Percentiles rank a stretch among this genome's conserved stretches.
Evolutionary conservation across 2,329 filamentous ascomycete species (phyloP).

Genomic region (Fonsecaea nubica): DNA sequence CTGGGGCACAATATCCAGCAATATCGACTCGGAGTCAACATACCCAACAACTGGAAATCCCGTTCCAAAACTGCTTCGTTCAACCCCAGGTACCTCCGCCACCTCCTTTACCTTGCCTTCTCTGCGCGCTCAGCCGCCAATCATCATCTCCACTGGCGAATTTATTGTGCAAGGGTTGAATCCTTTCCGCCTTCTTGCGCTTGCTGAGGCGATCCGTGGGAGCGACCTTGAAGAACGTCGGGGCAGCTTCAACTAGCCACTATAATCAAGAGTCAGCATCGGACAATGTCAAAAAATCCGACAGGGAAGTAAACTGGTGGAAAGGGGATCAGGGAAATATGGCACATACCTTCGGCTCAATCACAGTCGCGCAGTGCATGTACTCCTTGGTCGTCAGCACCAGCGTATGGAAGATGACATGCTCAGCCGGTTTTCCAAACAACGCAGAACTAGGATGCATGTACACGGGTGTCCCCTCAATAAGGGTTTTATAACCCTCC

Average conservation of each 20-base stretch:
- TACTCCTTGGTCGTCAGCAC: constrained; percentile 79
- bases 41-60: neutral
- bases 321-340: neutral
- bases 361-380: constrained; percentile 91
- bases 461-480: constrained; percentile 92
- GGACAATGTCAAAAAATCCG: neutral
- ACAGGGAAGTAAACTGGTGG: neutral
- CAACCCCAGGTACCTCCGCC: constrained; percentile 89
- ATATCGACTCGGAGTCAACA: neutral
- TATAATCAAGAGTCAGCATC: constrained; percentile 37
- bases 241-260: constrained; percentile 92
- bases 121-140: constrained; percentile 90
- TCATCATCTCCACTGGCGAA: constrained; percentile 94
- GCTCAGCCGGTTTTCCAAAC: constrained; percentile 95
- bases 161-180: constrained; percentile 93
- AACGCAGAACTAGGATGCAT: constrained; percentile 89
- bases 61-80: constrained; percentile 15
- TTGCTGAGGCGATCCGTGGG: constrained; percentile 85
- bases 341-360: constrained; percentile 76
- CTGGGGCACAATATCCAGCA: neutral
- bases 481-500: constrained; percentile 96
- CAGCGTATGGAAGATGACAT: constrained; percentile 83
- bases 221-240: constrained; percentile 98
- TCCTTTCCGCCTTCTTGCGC: constrained; percentile 90
- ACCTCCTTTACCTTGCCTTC: constrained; percentile 80